A percentile compares a stretch with the other conserved stretches of the same genome.
Conservation (phyloP, 1,284 basidiomycete genomes). For the Baeospora myosura region DNA sequence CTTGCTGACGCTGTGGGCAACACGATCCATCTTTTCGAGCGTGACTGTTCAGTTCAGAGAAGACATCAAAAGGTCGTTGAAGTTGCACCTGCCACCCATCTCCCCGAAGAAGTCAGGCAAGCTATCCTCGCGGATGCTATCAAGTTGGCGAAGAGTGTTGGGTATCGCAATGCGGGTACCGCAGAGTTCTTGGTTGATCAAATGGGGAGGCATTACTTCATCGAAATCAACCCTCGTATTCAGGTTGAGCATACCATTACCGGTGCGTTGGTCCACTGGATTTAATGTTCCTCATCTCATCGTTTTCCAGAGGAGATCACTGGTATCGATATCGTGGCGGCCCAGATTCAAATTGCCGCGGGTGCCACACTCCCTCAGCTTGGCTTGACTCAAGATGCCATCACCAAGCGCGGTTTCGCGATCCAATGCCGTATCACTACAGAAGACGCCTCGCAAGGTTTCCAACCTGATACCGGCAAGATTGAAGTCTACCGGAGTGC, state of each 20-base stretch:
- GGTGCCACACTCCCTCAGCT: constrained; percentile 94
- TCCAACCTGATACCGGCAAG: constrained; percentile 99
- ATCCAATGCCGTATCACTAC: constrained; percentile 99
- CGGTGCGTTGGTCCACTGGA: constrained; percentile 39
- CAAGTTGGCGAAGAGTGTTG: constrained; percentile 87
- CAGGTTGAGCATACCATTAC: constrained; percentile 99
- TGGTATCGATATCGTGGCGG: constrained; percentile 96
- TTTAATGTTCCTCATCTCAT: constrained; percentile 7
- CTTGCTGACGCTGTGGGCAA: constrained; percentile 89
- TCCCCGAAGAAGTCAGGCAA: constrained; percentile 86
- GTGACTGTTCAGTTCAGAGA: constrained; percentile 97
- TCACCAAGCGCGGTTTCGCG: constrained; percentile 93
- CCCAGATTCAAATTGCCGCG: constrained; percentile 97
- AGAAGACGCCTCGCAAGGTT: constrained; percentile 86
- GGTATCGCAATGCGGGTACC: constrained; percentile 95
- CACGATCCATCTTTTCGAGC: constrained; percentile 95
- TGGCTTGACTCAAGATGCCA: constrained; percentile 93
- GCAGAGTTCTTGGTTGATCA: constrained; percentile 97
- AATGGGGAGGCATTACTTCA: constrained; percentile 94
- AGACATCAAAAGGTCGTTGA: constrained; percentile 99
- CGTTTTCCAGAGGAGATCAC: constrained; percentile 86
- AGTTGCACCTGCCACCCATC: constrained; percentile 92
- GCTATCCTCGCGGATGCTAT: constrained; percentile 89
- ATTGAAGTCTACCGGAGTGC: constrained; percentile 99
- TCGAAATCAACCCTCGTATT: constrained; percentile 97